Percentiles rank a stretch among this genome's conserved stretches.
Evolutionary conservation across 2,329 filamentous ascomycete species (phyloP).

Genomic region (Fusarium nanum): DNA sequence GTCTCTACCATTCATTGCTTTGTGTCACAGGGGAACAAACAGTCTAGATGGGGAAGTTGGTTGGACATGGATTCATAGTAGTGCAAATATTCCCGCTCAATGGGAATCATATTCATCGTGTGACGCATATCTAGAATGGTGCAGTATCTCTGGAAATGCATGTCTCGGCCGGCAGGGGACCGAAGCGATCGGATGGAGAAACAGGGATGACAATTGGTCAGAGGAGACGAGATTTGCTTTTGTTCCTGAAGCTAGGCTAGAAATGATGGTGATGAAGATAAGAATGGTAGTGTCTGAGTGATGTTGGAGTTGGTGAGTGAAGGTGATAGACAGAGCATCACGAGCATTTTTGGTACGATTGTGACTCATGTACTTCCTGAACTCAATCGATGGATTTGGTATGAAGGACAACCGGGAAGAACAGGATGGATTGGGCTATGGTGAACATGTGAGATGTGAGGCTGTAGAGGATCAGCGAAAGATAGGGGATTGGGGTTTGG

Average conservation of each 20-base stretch:
- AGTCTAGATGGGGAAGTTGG: constrained; percentile 11
- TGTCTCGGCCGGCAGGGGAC: constrained; percentile 42
- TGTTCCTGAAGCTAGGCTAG: neutral
- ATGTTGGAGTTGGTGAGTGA: neutral
- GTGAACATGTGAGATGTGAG: constrained; percentile 29
- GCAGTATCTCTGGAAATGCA: constrained; percentile 23
- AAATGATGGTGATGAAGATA: neutral
- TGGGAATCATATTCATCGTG: constrained; percentile 16
- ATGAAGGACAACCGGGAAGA: neutral
- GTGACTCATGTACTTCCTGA: neutral
- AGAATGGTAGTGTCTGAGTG: neutral
- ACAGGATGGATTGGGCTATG: neutral
- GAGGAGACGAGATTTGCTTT: constrained; percentile 35
- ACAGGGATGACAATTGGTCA: constrained; percentile 33
- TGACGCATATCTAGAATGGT: constrained; percentile 10
- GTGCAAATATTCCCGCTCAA: constrained; percentile 12
- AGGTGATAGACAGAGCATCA: constrained; percentile 1
- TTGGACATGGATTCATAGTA: constrained; percentile 7
- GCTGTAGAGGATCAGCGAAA: constrained; percentile 2
- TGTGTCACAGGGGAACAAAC: constrained; percentile 26
- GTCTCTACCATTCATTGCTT: constrained; percentile 5
- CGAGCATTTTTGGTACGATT: neutral
- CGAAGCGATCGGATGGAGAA: constrained; percentile 33
- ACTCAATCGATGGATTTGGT: constrained; percentile 2
- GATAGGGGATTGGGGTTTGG: constrained; percentile 8